These are phyloP conservation scores for Pestalotiopsis sp. DNA, from an alignment of 2,329 filamentous ascomycete species.

Conservation along the genomic window DNA sequence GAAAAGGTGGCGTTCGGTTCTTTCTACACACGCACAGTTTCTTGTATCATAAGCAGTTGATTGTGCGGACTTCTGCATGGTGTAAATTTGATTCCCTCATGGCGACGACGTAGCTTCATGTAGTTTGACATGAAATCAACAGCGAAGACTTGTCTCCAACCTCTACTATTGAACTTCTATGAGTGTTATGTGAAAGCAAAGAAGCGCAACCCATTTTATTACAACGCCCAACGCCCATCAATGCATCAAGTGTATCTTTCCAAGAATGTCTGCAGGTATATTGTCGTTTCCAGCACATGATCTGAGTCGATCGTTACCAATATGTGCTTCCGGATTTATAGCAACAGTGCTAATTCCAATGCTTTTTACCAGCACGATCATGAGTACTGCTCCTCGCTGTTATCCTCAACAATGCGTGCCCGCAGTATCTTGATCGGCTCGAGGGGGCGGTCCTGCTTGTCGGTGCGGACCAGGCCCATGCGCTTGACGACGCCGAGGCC, in stretches of 20 bases:
- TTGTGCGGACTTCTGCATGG: not conserved
- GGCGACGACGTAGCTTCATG: not conserved
- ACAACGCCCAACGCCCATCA: not conserved
- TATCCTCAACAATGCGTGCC: conserved; percentile 70
- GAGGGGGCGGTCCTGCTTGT: conserved; percentile 75
- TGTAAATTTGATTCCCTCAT: not conserved
- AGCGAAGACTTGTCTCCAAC: not conserved
- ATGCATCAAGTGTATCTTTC: not conserved
- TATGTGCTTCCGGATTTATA: not conserved
- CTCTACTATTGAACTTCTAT: not conserved
- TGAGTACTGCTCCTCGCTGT: conserved; percentile 31
- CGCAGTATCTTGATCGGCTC: conserved; percentile 81
- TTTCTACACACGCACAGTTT: not conserved
- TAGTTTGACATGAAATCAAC: not conserved
- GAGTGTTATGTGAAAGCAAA: not conserved
- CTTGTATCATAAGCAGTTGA: conserved; percentile 5
- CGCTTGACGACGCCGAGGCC: conserved; percentile 84
- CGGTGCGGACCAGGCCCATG: conserved; percentile 87
- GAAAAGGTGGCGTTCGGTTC: conserved; percentile 3
- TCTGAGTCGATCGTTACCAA: not conserved
- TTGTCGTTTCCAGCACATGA: not conserved
- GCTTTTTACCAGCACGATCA: not conserved
- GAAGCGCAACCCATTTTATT: not conserved
- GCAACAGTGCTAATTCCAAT: not conserved
- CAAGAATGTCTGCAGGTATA: not conserved